Evolutionary conservation across 1,139 yeast genomes (phyloP), one percentile per base, ranked within the genome.

Genomic region (Blastobotrys petasosporus): DNA sequence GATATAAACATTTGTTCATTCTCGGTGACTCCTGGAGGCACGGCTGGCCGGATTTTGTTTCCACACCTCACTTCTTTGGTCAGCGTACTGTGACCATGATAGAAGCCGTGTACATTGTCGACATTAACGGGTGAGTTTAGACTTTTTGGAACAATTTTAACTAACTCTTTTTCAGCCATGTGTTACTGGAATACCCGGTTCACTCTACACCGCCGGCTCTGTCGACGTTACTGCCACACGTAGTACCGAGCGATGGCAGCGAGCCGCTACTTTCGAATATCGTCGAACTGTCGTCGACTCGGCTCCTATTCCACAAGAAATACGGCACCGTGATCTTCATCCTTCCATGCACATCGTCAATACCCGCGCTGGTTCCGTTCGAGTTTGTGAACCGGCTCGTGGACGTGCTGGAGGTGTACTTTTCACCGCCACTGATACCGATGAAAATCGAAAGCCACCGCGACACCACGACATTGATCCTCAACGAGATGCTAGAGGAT

Each of bases 41-140:
- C 13, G 32, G 16, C 20, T 33, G 16, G 9, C 36, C 17, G 36
- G 5, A 10, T 32, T 12, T 33, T 33, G 17, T 12, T 16, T n/a
- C 36, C 15, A 31, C 12, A 31, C 33, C 20, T 12, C 39, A 30
- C n/a, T n/a, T n/a, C n/a, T n/a, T n/a, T 32, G 13, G 30, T 28
- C 33, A 31, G 12, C 33, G 15, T 31, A 17, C 4, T 11, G 9
- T 38, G 76, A 69, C 73, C 30, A 57, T 71, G 37, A 66, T 75
- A 38, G 85, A 81, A 54, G 86, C 86, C 8, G 68, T 84, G 17
- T 83, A 80, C 60, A 76, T 84, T 25, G 67, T 84, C 3, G 87
- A 82, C 61, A 69, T 70, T 38, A 71, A 73, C 48, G 76, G 75
- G 68, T 70, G 58, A 42, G 71, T 61, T 39, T n/a, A 13, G 16